Evolutionary conservation across 2,329 filamentous ascomycete species (phyloP).

Genomic region (Fusarium secorum): DNA sequence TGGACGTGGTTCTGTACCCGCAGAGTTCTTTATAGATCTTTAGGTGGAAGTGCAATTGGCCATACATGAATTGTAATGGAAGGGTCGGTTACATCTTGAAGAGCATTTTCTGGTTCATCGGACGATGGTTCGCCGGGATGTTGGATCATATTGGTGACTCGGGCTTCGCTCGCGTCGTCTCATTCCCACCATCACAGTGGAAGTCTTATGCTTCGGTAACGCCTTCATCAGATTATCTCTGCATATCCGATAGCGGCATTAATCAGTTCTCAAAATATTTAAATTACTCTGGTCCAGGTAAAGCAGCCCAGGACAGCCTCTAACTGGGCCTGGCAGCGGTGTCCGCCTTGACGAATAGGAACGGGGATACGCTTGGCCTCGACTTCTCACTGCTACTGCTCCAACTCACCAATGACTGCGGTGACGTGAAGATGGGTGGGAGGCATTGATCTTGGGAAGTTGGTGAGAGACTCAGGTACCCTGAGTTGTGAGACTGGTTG

Average conservation of each 20-base stretch:
- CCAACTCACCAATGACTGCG: accelerated
- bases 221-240: not conserved
- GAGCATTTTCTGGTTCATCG: accelerated
- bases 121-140: not conserved
- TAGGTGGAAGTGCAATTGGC: not conserved
- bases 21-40: not conserved
- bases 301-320: not conserved
- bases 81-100: not conserved
- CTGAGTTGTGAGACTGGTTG: not conserved
- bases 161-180: not conserved
- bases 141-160: not conserved
- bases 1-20: not conserved
- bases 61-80: no score
- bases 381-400: not conserved
- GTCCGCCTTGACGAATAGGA: not conserved
- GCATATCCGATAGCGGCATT: accelerated
- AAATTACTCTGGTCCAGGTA: not conserved
- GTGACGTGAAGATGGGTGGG: not conserved
- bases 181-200: not conserved
- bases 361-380: no score
- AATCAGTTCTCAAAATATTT: not conserved
- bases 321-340: not conserved
- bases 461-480: not conserved
- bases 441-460: not conserved
- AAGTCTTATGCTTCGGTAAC: not conserved